Evolutionary conservation across 2,329 filamentous ascomycete genomes (phyloP).

Genomic region (Pseudocercospora macadamiae): DNA sequence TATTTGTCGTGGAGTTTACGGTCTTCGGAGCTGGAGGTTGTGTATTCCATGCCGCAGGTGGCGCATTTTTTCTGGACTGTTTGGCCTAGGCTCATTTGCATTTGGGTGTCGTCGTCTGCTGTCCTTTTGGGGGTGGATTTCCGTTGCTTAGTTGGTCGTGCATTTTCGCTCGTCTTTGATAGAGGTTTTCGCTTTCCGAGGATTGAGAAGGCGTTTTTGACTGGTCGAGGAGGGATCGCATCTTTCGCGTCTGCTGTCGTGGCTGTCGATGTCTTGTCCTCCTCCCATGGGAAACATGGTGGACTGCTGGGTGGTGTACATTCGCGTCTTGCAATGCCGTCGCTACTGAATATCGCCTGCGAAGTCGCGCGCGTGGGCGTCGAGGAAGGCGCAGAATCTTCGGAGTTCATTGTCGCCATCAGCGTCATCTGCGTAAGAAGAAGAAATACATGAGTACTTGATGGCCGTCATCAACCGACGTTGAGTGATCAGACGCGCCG

Average conservation of each 20-base stretch:
- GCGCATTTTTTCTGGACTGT: slow-evolving; percentile 61
- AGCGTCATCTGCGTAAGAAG: slow-evolving; percentile 7
- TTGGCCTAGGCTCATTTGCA: slow-evolving; percentile 63
- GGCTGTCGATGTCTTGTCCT: not conserved
- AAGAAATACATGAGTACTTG: not conserved
- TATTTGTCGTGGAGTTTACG: slow-evolving; percentile 65
- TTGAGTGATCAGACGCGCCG: slow-evolving; percentile 7
- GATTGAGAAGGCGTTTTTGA: slow-evolving; percentile 38
- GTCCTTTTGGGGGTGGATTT: slow-evolving; percentile 38
- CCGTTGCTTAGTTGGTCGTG: slow-evolving; percentile 29
- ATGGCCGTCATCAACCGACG: not conserved
- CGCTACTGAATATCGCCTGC: slow-evolving; percentile 25
- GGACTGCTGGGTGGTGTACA: slow-evolving; percentile 58
- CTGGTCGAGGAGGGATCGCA: slow-evolving; percentile 31
- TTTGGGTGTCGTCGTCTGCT: slow-evolving; percentile 54
- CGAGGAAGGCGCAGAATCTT: slow-evolving; percentile 24
- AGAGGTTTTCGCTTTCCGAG: slow-evolving; percentile 38
- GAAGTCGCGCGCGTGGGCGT: slow-evolving; percentile 26
- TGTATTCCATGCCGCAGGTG: slow-evolving; percentile 68
- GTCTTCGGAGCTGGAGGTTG: slow-evolving; percentile 64
- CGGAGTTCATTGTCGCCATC: slow-evolving; percentile 7
- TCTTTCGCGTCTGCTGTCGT: slow-evolving; percentile 24
- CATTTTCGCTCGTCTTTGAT: slow-evolving; percentile 37
- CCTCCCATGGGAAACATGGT: slow-evolving; percentile 47
- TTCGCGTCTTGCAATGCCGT: slow-evolving; percentile 17